Base-by-base conservation (phyloP, 2,329 filamentous ascomycete genomes). In the Diaporthe capsici region DNA sequence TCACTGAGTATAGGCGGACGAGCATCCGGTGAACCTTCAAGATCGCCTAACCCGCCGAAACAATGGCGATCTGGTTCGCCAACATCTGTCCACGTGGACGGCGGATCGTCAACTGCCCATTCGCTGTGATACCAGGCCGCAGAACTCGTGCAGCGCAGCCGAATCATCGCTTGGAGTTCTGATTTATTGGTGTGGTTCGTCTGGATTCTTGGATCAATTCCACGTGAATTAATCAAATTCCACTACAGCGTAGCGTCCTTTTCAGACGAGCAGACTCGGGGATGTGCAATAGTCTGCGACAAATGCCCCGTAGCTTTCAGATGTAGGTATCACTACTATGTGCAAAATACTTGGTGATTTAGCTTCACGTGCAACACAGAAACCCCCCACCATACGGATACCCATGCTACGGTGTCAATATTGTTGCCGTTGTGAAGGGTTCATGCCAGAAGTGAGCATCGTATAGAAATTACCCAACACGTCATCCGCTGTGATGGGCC, bases 11-110 rank as follows among this genome's bases (percentile, higher is more conserved):
- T 51, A 53, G 12, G n/a, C 37, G 65, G 49, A 53, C 34, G n/a
- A 20, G 49, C 65, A 70, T 55, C 49, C 47, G 22, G n/a, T 28
- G 42, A 70, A 53, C 65, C 65, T 70, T 70, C 47, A 42, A 55
- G 49, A 55, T 70, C 65, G 65, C 49, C 49, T 37, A 42, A 55
- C 65, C 49, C 34, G 47, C 37, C 47, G 34, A 70, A 55, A 70
- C 47, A 25, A 15, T 28, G 49, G 34, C 49, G 65, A 70, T 55
- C 65, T 70, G 49, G 49, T 70, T 70, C 49, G 49, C 65, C 34
- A 28, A 55, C 65, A 25, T 22, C 28, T 42, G 49, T 28, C 58
- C 58, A 73, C 60, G 71, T 63, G 42, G 44, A 72, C 71, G 12
- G 58, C 44, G 71, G 58, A 44, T 39, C 49, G 47, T 22, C n/a